Evolutionary conservation across 2,329 filamentous ascomycete species (phyloP), one percentile per base, ranked within the genome.

Genomic region (Fusarium albidum): DNA sequence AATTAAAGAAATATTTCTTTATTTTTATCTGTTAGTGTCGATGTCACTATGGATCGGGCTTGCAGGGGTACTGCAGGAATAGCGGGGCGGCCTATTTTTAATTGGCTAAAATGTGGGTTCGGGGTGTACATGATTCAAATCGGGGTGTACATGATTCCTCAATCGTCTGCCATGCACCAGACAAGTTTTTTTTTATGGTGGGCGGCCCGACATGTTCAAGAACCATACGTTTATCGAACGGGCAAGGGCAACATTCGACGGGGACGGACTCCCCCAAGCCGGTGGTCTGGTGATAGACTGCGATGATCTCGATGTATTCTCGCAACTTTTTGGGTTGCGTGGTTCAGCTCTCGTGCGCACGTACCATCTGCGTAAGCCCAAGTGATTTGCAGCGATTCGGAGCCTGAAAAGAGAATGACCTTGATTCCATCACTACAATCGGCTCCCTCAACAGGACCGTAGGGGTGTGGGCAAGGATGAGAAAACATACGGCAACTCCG

Each of bases 201-300:
- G 31, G 28, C 48, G 48, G 57, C 38, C 57, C 57, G 53, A 58
- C 57, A 32, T 42, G 25, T 29, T 49, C 35, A 55, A 61, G 44
- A 55, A 49, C 49, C 54, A 45, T 55, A 48, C 45, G 58, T 55
- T 61, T 33, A 49, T 55, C 42, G 17, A 35, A 52, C 49, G 40
- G 35, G 37, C 42, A 38, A 26, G 32, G 32, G 25, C 31, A 43
- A 48, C 51, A 59, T 56, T 52, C 35, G 45, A 59, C 41, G 15
- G 37, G 17, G 17, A 37, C 38, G 21, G 35, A 40, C 38, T 32
- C 35, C 31, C 28, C 31, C 28, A 31, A 32, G 52, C 18, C 17
- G 42, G 49, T 31, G 49, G 49, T 61, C 45, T 50, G 26, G 44
- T 45, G 27, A 40, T 43, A 21, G 34, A 18, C 15, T 29, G 18